These are phyloP conservation scores for Ogataea zsoltii DNA, from an alignment of 805 yeast genomes.

Conservation along the genomic window DNA sequence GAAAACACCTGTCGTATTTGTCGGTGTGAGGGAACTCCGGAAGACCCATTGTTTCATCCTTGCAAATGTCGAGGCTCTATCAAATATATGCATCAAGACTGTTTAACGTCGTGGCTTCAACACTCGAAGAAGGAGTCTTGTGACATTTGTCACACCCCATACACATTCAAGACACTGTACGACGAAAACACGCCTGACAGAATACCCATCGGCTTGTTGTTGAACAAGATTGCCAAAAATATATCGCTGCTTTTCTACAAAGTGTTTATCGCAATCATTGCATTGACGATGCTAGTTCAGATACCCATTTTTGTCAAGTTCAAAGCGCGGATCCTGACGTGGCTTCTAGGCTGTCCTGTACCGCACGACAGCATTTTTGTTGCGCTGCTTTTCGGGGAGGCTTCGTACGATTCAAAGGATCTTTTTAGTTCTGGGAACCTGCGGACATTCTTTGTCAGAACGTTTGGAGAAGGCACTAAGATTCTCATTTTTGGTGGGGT, in stretches of 20 bases:
- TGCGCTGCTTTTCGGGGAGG: slow-evolving; percentile 43
- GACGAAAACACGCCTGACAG: slow-evolving; percentile 45
- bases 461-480: slow-evolving; percentile 19
- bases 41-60: slow-evolving; percentile 84
- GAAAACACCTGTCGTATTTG: slow-evolving; percentile 85
- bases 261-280: slow-evolving; percentile 33
- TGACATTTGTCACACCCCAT: slow-evolving; percentile 84
- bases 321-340: slow-evolving; percentile 53
- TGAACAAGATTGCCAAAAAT: slow-evolving; percentile 35
- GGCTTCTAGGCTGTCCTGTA: slow-evolving; percentile 54
- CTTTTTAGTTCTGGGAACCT: slow-evolving; percentile 7
- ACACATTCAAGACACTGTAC: slow-evolving; percentile 48
- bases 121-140: slow-evolving; percentile 68
- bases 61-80: slow-evolving; percentile 95
- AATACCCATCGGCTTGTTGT: slow-evolving; percentile 56
- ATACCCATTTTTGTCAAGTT: slow-evolving; percentile 60
- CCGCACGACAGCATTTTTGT: slow-evolving; percentile 39
- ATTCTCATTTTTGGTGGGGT: slow-evolving; percentile 25
- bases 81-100: slow-evolving; percentile 89
- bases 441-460: slow-evolving; percentile 7
- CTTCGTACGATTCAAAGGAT: slow-evolving; percentile 5
- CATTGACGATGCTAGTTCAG: slow-evolving; percentile 44
- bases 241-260: slow-evolving; percentile 14
- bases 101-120: slow-evolving; percentile 84
- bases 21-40: slow-evolving; percentile 81